Base-by-base conservation (phyloP, 768 basidiomycete genomes). In the Leccinum pellstonianum region DNA sequence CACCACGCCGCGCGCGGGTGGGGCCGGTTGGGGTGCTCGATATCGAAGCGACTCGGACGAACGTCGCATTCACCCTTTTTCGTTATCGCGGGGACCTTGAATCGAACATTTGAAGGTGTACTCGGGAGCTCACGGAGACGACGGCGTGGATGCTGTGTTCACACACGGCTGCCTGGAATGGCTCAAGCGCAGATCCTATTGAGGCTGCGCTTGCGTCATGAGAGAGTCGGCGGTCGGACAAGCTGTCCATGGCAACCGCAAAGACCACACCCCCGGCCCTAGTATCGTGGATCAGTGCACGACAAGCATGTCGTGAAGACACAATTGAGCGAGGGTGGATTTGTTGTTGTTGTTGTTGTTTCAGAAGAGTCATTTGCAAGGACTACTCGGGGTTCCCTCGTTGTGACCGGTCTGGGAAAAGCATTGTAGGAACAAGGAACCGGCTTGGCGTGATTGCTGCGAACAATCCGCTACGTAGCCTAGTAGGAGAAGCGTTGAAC, bases 361-460 rank as follows among this genome's bases (percentile, higher is more conserved):
- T 46, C 43, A 46, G 19, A 19, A 46, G 43, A 3, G n/a, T 46
- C 43, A 12, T 46, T 5, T 12, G 43, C 11, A 46, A 46, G 47
- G 33, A 17, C 17, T 17, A 29, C n/a, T 54, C 29, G 12, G 43
- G 49, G 25, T 17, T 50, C 25, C 47, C 35, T 49, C 35, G 19
- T 29, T 35, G 17, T 27, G 56, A 55, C 29, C 61, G 15, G 56
- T 21, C 41, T 21, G 35, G 37, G 55, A 27, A 38, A 43, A 17
- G 37, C 31, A 56, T 61, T 55, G 48, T n/a, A 49, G 23, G 25
- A 25, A 49, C 48, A 37, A 17, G 19, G 31, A 35, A 31, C 11
- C 25, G 25, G 58, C 55, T 58, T 68, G 66, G 57, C 59, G 21
- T 49, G 37, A n/a, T 50, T 6, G 29, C 21, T 65, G 49, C 23